phyloP scores from a whole-genome alignment of 169 alveolate species.

The Plasmodium fragile region DNA sequence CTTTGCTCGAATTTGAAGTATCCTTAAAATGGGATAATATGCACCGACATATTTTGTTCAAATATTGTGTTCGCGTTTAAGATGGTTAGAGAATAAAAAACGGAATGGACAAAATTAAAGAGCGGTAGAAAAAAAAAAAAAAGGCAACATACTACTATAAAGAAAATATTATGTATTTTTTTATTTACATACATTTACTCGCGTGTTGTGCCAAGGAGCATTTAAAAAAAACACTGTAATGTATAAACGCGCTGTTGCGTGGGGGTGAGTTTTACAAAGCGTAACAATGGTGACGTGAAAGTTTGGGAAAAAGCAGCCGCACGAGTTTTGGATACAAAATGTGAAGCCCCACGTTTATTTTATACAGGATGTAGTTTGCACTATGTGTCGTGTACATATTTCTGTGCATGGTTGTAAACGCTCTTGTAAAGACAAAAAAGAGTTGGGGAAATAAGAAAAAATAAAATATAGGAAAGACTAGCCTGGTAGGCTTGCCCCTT shows the following conservation, averaged over 20 bases:
- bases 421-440: neutral
- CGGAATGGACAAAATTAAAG: neutral
- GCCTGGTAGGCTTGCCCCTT: neutral
- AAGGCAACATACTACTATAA: neutral
- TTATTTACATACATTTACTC: neutral
- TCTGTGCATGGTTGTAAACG: neutral
- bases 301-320: neutral
- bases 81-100: neutral
- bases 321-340: neutral
- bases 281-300: neutral
- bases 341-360: neutral
- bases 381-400: neutral
- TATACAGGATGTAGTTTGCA: neutral
- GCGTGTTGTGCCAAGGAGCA: neutral
- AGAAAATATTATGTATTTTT: neutral
- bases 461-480: neutral
- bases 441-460: neutral
- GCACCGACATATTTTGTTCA: neutral
- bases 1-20: neutral
- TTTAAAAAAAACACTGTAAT: neutral
- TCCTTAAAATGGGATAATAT: neutral
- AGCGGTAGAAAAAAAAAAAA: neutral
- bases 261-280: neutral
- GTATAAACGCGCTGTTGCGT: neutral
- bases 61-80: neutral